These are phyloP conservation scores for Botrytis pseudocinerea DNA, from an alignment of 2,329 filamentous ascomycete genomes.

Conservation along the genomic window DNA sequence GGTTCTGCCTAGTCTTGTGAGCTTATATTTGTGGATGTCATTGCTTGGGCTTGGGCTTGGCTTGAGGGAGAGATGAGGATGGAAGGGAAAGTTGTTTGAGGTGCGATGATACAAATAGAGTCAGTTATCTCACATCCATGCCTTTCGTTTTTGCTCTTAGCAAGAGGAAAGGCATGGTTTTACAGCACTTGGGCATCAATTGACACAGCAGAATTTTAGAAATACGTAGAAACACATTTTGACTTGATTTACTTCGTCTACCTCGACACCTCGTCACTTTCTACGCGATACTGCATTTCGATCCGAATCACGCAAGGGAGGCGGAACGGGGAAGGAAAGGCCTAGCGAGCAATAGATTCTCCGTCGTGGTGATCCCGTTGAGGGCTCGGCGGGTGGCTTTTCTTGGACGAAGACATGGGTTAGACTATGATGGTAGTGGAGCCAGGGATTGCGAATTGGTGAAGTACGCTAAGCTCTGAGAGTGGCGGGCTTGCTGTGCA, in stretches of 20 bases:
- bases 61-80: background rate
- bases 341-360: background rate
- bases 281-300: background rate
- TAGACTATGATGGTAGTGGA: background rate
- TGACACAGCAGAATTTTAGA: background rate
- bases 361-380: background rate
- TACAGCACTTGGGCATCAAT: background rate
- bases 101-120: background rate
- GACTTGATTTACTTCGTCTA: background rate
- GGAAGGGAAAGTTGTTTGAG: background rate
- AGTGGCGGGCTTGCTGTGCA: background rate
- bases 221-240: background rate
- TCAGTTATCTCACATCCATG: background rate
- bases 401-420: background rate
- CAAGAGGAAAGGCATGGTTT: too few species aligned
- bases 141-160: too few species aligned
- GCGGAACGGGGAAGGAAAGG: background rate
- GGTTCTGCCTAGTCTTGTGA: background rate
- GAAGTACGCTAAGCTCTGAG: background rate
- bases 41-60: background rate
- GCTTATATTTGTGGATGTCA: background rate
- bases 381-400: background rate
- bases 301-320: background rate
- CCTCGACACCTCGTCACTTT: background rate
- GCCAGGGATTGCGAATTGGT: background rate